phyloP scores from a whole-genome alignment of 768 basidiomycete species.

The Leucocoprinus leucothites region DNA sequence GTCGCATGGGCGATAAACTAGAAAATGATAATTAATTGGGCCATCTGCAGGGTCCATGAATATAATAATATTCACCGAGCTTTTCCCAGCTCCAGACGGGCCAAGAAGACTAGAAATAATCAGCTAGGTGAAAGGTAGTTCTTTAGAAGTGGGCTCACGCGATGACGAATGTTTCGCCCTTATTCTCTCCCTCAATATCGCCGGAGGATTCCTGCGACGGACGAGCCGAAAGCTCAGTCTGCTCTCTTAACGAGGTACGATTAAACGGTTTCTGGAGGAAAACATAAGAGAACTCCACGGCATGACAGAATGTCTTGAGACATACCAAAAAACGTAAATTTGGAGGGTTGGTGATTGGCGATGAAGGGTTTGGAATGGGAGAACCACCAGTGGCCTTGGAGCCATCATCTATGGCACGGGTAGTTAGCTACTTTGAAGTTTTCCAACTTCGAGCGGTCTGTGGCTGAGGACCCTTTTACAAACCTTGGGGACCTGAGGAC shows the following conservation, averaged over 20 bases:
- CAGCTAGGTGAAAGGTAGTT: not conserved
- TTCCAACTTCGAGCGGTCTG: no score
- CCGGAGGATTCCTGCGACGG: no score
- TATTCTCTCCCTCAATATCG: no score
- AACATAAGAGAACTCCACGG: not conserved
- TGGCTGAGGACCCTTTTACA: no score
- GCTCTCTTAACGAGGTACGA: not conserved
- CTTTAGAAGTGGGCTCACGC: not conserved
- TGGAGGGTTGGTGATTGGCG: no score
- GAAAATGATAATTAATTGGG: not conserved
- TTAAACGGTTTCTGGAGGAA: not conserved
- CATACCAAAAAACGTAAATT: no score
- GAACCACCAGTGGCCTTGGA: no score
- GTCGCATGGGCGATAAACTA: slow-evolving; percentile 13
- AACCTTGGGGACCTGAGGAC: no score
- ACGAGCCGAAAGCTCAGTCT: not conserved
- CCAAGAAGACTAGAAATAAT: slow-evolving; percentile 1
- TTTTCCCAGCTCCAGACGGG: slow-evolving; percentile 8
- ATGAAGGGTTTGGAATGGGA: no score
- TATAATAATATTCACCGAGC: not conserved
- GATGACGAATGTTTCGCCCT: slow-evolving; percentile 6
- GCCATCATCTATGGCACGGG: no score
- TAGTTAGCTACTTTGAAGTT: no score
- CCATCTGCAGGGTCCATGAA: not conserved
- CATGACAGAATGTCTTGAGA: no score